phyloP scores from a whole-genome alignment of 2,329 filamentous ascomycete genomes.

The Nemania sp. region DNA sequence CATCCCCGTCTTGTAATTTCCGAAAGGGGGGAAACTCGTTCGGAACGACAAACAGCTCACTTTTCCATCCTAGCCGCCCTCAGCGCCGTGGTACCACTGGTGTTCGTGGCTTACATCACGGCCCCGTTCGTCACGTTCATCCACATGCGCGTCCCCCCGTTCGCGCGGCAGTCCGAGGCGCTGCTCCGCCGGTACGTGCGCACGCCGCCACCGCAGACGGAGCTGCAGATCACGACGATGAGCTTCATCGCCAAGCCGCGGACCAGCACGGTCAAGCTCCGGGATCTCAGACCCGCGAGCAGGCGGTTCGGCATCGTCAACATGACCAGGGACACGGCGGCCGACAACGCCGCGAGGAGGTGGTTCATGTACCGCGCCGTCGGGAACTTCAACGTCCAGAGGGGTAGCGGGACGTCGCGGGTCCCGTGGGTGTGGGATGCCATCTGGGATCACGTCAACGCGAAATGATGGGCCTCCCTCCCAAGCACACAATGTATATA shows the following conservation, averaged over 20 bases:
- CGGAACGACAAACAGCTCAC: no score
- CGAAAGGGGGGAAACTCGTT: no score
- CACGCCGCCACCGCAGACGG: conserved; percentile 50
- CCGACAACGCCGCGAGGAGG: conserved; percentile 37
- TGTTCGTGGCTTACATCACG: conserved; percentile 66
- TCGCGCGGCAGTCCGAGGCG: conserved; percentile 64
- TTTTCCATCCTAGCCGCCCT: conserved; percentile 55
- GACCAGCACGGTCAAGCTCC: conserved; percentile 40
- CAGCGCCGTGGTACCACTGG: conserved; percentile 66
- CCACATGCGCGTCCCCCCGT: conserved; percentile 68
- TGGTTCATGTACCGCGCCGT: conserved; percentile 47
- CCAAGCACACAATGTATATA: no score
- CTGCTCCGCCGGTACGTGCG: conserved; percentile 58
- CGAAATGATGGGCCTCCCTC: background rate
- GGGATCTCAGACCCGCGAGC: conserved; percentile 41
- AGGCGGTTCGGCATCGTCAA: conserved; percentile 47
- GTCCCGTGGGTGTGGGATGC: conserved; percentile 46
- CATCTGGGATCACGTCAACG: conserved; percentile 22
- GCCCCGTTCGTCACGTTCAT: conserved; percentile 75
- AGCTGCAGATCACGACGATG: conserved; percentile 60
- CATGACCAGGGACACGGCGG: conserved; percentile 39
- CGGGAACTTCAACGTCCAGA: conserved; percentile 42
- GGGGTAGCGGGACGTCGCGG: conserved; percentile 36
- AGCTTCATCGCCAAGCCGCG: conserved; percentile 60
- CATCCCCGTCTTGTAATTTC: background rate